Evolutionary conservation across 768 basidiomycete species (phyloP).

Genomic region (Coprinopsis strossmayeri): DNA sequence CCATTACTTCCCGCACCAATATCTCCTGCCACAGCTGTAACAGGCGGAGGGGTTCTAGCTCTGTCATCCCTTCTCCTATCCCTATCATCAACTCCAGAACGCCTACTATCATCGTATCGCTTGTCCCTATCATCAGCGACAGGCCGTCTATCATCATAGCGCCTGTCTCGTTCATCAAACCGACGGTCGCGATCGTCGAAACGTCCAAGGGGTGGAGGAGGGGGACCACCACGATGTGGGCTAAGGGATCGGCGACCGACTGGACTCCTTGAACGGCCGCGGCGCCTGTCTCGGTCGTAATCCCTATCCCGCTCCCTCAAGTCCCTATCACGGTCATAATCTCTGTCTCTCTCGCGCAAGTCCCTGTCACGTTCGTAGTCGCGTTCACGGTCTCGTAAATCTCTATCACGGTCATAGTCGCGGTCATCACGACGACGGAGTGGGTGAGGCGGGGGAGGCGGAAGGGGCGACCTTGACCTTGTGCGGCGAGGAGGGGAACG

Average conservation of each 20-base stretch:
- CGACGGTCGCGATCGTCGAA: too few relatives aligned
- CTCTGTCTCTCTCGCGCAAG: conserved; percentile 7
- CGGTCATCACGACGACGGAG: conserved; percentile 14
- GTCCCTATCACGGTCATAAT: not conserved
- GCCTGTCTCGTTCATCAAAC: too few relatives aligned
- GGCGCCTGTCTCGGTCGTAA: too few relatives aligned
- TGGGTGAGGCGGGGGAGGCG: conserved; percentile 1
- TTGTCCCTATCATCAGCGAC: not conserved
- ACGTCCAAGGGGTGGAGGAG: too few relatives aligned
- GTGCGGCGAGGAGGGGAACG: conserved; percentile 19
- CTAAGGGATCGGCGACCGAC: too few relatives aligned
- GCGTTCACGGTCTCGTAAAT: conserved; percentile 15
- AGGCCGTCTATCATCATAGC: too few relatives aligned
- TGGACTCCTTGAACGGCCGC: too few relatives aligned
- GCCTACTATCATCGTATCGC: conserved; percentile 10
- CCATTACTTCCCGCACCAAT: conserved; percentile 20
- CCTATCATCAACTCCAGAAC: conserved; percentile 17
- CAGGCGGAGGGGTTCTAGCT: conserved; percentile 12
- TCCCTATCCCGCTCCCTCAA: not conserved
- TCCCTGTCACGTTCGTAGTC: conserved; percentile 8
- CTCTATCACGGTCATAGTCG: conserved; percentile 21
- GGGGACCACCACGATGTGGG: too few relatives aligned
- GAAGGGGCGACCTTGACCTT: conserved; percentile 25
- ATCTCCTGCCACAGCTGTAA: conserved; percentile 10
- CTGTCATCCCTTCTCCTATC: conserved; percentile 14